These are phyloP conservation scores for Russula sp. DNA, from an alignment of 768 basidiomycete genomes.

Conservation along the genomic window DNA sequence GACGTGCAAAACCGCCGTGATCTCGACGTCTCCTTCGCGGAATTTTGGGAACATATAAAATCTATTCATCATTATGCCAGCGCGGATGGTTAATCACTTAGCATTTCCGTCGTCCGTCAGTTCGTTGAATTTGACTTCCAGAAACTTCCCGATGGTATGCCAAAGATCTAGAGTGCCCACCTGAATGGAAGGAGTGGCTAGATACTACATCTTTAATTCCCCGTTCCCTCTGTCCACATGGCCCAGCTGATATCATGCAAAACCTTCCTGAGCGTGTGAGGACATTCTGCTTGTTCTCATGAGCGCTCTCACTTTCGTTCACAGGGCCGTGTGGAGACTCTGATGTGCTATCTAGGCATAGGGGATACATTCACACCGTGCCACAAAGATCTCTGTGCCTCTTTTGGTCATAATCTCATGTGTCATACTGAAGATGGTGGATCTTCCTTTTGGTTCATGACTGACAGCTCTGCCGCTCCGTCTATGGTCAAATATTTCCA, in stretches of 20 bases:
- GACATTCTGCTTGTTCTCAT: slow-evolving; percentile 12
- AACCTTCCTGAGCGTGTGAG: slow-evolving; percentile 48
- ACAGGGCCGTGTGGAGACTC: slow-evolving; percentile 48
- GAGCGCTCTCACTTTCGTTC: not conserved
- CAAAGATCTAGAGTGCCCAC: slow-evolving; percentile 69
- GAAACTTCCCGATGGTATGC: slow-evolving; percentile 63
- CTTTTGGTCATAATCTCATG: slow-evolving; percentile 84
- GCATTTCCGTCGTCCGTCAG: not conserved
- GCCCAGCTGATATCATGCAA: slow-evolving; percentile 49
- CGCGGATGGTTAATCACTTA: slow-evolving; percentile 6
- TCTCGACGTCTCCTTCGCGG: slow-evolving; percentile 39
- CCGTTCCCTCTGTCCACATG: slow-evolving; percentile 41
- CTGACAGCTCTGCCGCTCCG: slow-evolving; percentile 48
- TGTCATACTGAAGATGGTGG: slow-evolving; percentile 66
- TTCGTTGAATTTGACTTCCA: slow-evolving; percentile 25
- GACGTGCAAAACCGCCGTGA: slow-evolving; percentile 58
- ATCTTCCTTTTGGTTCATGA: slow-evolving; percentile 86
- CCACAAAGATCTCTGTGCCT: slow-evolving; percentile 81
- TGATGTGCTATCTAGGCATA: slow-evolving; percentile 81
- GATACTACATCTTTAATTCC: slow-evolving; percentile 43
- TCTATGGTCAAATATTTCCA: slow-evolving; percentile 51
- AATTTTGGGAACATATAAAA: slow-evolving; percentile 37
- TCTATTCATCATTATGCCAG: not conserved
- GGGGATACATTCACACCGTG: slow-evolving; percentile 80
- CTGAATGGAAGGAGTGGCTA: slow-evolving; percentile 59